Evolutionary conservation across 1,284 basidiomycete species (phyloP).

Genomic region (Ceratobasidium sp.): DNA sequence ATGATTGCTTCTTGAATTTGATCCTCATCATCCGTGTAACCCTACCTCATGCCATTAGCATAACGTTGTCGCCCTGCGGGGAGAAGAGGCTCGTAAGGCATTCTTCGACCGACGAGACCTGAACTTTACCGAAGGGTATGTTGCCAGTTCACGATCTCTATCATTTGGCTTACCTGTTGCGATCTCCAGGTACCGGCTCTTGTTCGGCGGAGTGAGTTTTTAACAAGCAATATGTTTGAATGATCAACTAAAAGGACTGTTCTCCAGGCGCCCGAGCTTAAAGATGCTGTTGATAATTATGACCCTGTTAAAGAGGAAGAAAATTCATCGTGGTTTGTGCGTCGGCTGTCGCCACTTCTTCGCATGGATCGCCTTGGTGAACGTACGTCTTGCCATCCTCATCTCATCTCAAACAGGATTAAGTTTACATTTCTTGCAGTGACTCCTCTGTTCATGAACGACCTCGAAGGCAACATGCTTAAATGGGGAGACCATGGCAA

Average conservation of each 20-base stretch:
- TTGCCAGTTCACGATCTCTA: neutral
- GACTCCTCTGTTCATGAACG: conserved; percentile 13
- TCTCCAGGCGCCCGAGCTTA: neutral
- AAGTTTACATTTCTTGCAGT: neutral
- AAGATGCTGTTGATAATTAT: conserved; percentile 3
- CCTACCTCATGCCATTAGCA: too few species aligned
- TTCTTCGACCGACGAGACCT: conserved; percentile 13
- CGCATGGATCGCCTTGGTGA: conserved; percentile 14
- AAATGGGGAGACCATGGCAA: conserved; percentile 22
- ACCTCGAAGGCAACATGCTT: conserved; percentile 24
- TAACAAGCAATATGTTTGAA: too few species aligned
- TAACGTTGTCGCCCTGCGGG: conserved; percentile 11
- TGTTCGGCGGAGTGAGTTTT: conserved; percentile 35
- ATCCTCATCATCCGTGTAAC: too few species aligned
- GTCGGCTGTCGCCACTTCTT: conserved; percentile 4
- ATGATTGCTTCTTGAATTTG: neutral
- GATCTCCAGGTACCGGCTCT: conserved; percentile 12
- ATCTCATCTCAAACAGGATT: neutral
- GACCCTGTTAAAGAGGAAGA: neutral
- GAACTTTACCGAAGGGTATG: conserved; percentile 23
- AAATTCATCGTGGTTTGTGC: neutral
- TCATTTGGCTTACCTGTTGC: neutral
- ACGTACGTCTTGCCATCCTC: neutral
- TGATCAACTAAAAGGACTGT: too few species aligned
- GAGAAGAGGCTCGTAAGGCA: conserved; percentile 26